These are phyloP conservation scores for Eragrostis curvula DNA, from an alignment of 176 grass and related monocot species.

Conservation along the genomic window DNA sequence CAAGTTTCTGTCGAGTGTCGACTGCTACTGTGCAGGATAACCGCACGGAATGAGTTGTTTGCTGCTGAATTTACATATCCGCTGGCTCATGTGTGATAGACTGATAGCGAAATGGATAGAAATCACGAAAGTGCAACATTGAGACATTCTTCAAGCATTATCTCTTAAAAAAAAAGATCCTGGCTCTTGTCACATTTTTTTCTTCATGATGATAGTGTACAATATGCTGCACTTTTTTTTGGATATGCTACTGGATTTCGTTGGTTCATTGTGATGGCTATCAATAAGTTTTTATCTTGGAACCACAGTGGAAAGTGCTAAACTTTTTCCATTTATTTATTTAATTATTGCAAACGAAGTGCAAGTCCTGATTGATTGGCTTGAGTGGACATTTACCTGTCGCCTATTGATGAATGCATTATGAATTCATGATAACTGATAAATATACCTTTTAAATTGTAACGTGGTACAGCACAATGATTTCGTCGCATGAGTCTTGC, in stretches of 20 bases:
- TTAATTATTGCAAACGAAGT: neutral
- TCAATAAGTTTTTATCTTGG: neutral
- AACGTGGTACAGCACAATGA: conserved; percentile 2
- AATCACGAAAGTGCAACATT: neutral
- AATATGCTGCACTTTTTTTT: no score
- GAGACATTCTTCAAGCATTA: neutral
- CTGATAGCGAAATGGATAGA: neutral
- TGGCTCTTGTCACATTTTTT: neutral
- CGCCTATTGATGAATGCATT: neutral
- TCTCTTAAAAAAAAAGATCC: neutral
- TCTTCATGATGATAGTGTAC: neutral
- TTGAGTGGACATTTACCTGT: conserved; percentile 6
- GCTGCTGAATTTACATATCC: neutral
- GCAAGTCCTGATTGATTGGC: conserved; percentile 4
- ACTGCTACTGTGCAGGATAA: neutral
- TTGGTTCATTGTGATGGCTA: neutral
- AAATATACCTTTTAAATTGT: conserved; percentile 6
- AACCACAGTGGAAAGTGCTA: neutral
- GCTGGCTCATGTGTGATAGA: neutral
- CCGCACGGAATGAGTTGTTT: neutral
- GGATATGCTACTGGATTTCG: neutral
- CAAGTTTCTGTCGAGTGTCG: conserved; percentile 5
- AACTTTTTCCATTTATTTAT: neutral
- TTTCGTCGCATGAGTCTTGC: conserved; percentile 9
- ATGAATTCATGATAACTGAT: neutral